Conservation (phyloP, 2,329 filamentous ascomycete genomes). For the Coniosporium tulheliwenetii region DNA sequence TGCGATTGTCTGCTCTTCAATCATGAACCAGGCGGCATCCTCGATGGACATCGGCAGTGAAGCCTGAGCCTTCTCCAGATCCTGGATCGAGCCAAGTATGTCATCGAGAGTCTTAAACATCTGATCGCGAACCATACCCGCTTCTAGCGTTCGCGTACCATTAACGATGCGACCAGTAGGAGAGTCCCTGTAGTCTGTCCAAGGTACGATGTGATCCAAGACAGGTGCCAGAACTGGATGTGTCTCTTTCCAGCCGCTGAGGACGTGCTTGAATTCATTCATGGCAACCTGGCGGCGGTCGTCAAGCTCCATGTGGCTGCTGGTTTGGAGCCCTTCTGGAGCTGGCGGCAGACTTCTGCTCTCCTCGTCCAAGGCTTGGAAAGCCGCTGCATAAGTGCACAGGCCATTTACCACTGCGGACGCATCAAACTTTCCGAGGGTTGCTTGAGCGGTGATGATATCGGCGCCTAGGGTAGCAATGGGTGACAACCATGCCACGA, state of each 20-base stretch:
- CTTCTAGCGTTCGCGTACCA: conserved; percentile 3
- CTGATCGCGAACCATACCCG: conserved; percentile 37
- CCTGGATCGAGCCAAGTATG: conserved; percentile 66
- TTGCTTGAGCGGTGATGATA: conserved; percentile 50
- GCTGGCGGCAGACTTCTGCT: conserved; percentile 31
- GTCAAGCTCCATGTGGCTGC: neutral
- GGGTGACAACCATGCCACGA: conserved; percentile 46
- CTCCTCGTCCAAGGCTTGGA: conserved; percentile 20
- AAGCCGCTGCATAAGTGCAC: neutral
- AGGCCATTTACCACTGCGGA: neutral
- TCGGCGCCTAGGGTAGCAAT: conserved; percentile 48
- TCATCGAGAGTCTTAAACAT: conserved; percentile 55
- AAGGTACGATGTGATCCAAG: conserved; percentile 49
- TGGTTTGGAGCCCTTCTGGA: conserved; percentile 23
- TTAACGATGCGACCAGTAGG: neutral
- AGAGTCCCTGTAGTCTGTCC: conserved; percentile 31
- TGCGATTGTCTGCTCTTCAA: conserved; percentile 28
- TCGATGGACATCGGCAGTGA: conserved; percentile 43
- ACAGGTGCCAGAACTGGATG: conserved; percentile 49
- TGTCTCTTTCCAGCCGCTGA: conserved; percentile 28
- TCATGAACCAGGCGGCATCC: conserved; percentile 46
- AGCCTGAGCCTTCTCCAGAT: conserved; percentile 41
- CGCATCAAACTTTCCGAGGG: conserved; percentile 35
- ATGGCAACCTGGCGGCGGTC: conserved; percentile 17
- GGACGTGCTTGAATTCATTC: conserved; percentile 19